Conservation (phyloP, 2,329 filamentous ascomycete genomes). For the Fusarium robinianum region DNA sequence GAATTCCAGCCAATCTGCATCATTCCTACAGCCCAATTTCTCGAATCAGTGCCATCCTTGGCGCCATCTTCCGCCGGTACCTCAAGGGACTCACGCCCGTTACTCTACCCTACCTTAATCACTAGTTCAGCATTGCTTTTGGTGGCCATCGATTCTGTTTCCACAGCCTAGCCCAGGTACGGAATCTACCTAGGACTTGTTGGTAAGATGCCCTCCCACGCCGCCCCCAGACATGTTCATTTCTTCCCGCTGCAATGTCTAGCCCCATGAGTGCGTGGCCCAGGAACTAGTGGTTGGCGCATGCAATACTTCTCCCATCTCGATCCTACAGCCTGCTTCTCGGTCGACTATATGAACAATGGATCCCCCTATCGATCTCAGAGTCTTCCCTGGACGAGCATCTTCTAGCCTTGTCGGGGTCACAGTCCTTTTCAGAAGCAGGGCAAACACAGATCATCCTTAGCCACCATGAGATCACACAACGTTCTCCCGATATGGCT, state of each 20-base stretch:
- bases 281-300: constrained; percentile 31
- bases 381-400: constrained; percentile 13
- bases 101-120: constrained; percentile 4
- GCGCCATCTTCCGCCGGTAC: constrained; percentile 10
- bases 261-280: constrained; percentile 27
- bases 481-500: constrained; percentile 33
- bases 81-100: constrained; percentile 7
- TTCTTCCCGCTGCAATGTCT: constrained; percentile 29
- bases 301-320: constrained; percentile 21
- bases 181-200: constrained; percentile 17
- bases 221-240: constrained; percentile 33
- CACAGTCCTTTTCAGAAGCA: constrained; percentile 15
- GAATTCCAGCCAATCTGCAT: constrained; percentile 17
- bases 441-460: constrained; percentile 7
- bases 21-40: constrained; percentile 23
- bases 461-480: constrained; percentile 31
- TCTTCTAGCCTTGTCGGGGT: constrained; percentile 14
- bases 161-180: constrained; percentile 28
- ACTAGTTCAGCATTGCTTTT: constrained; percentile 28
- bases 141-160: constrained; percentile 14
- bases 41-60: constrained; percentile 12
- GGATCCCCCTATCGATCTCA: constrained; percentile 17
- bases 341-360: constrained; percentile 25
- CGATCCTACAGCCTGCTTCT: constrained; percentile 17
- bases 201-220: constrained; percentile 12